These are phyloP conservation scores for Isabelozyma pseudorhagii DNA, from an alignment of 805 yeast genomes.

Conservation along the genomic window DNA sequence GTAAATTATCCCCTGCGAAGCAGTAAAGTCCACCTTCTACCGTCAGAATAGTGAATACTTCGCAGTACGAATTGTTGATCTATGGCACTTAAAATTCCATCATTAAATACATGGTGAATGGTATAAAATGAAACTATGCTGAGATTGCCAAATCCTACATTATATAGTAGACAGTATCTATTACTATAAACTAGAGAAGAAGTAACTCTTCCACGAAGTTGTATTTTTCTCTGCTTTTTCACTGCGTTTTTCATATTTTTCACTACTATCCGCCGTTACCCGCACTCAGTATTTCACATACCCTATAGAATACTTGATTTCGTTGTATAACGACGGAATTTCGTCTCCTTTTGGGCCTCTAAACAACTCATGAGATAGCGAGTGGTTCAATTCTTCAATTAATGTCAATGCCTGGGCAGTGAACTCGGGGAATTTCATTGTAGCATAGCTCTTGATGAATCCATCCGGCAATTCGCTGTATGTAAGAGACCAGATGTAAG, in stretches of 20 bases:
- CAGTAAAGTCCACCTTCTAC: constrained; percentile 14
- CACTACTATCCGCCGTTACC: not conserved
- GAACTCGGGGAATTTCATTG: constrained; percentile 27
- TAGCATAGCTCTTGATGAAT: constrained; percentile 35
- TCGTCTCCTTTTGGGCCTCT: constrained; percentile 24
- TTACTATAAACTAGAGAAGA: not conserved
- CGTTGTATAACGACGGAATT: constrained; percentile 35
- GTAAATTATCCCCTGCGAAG: constrained; percentile 16
- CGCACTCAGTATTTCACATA: not conserved
- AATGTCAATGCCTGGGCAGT: constrained; percentile 7
- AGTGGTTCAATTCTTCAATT: constrained; percentile 5
- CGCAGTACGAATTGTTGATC: constrained; percentile 10
- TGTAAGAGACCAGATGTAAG: constrained; percentile 34
- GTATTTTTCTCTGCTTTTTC: not conserved
- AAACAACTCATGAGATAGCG: constrained; percentile 4
- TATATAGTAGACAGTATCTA: not conserved
- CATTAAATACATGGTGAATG: constrained; percentile 33
- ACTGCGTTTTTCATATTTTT: not conserved
- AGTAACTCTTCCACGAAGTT: not conserved
- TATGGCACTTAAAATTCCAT: constrained; percentile 43
- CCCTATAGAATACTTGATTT: constrained; percentile 14
- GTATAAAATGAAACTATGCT: constrained; percentile 46
- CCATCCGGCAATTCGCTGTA: constrained; percentile 35
- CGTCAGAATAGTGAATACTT: constrained; percentile 1
- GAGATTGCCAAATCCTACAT: constrained; percentile 30